phyloP scores from a whole-genome alignment of 441 rosid species.

The Gossypium davidsonii region DNA sequence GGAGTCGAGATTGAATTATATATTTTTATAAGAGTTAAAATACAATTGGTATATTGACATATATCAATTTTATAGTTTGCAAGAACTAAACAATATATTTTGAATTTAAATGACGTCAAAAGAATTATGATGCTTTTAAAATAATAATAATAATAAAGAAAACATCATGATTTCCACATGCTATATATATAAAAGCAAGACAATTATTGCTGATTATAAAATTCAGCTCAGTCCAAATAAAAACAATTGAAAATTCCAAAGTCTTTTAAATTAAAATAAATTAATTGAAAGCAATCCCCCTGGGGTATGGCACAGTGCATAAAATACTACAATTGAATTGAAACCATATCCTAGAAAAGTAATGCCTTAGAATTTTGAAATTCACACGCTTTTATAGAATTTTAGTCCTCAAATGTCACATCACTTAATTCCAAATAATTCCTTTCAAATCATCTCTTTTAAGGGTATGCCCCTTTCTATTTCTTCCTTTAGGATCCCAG shows the following conservation, averaged over 20 bases:
- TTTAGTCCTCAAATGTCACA: too few species aligned
- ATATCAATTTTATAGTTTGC: background rate
- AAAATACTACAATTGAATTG: background rate
- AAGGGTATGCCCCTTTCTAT: background rate
- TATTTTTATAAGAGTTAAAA: too few species aligned
- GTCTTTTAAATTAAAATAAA: background rate
- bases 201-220: background rate
- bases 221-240: background rate
- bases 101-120: background rate
- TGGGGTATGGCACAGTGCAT: background rate
- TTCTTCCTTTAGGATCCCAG: too few species aligned
- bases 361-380: background rate
- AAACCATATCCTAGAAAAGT: background rate
- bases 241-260: background rate
- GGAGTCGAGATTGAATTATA: rapidly evolving
- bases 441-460: too few species aligned
- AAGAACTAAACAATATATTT: background rate
- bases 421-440: too few species aligned
- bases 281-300: background rate
- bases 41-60: too few species aligned
- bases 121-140: too few species aligned
- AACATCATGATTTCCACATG: background rate
- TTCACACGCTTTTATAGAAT: background rate
- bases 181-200: too few species aligned
- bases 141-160: too few species aligned